phyloP scores from a whole-genome alignment of 306 rosid species.

The Astragalus glycyphyllos region DNA sequence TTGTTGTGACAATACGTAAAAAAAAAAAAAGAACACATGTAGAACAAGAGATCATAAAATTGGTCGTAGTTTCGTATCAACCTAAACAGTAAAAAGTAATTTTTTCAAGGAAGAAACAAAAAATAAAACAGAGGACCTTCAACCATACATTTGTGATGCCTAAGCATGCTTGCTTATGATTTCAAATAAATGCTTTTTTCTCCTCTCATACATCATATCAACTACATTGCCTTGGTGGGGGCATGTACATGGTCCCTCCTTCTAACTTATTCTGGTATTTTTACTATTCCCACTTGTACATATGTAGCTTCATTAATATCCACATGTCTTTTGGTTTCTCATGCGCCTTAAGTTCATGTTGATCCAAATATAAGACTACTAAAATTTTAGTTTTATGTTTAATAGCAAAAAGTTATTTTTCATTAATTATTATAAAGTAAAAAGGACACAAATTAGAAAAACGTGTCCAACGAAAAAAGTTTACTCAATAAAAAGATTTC shows the following conservation, averaged over 20 bases:
- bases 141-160: constrained; percentile 17
- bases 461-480: no score
- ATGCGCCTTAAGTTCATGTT: background rate
- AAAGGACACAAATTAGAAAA: no score
- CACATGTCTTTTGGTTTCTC: constrained; percentile 25
- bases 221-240: constrained; percentile 49
- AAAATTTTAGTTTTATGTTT: no score
- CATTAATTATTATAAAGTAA: no score
- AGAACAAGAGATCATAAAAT: constrained; percentile 31
- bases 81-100: constrained; percentile 35
- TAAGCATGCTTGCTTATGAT: constrained; percentile 41
- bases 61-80: constrained; percentile 1
- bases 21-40: constrained; percentile 10
- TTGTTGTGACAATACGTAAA: constrained; percentile 52
- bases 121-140: constrained; percentile 41
- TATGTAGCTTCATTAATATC: constrained; percentile 22
- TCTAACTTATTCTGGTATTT: constrained; percentile 41
- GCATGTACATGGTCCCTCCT: constrained; percentile 27
- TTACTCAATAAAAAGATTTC: no score
- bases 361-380: no score
- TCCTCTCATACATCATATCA: constrained; percentile 58
- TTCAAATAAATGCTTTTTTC: constrained; percentile 39
- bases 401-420: no score
- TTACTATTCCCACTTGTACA: background rate
- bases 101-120: background rate